Base-by-base conservation (phyloP, 2,329 filamentous ascomycete species). In the Aureobasidium uvarum region DNA sequence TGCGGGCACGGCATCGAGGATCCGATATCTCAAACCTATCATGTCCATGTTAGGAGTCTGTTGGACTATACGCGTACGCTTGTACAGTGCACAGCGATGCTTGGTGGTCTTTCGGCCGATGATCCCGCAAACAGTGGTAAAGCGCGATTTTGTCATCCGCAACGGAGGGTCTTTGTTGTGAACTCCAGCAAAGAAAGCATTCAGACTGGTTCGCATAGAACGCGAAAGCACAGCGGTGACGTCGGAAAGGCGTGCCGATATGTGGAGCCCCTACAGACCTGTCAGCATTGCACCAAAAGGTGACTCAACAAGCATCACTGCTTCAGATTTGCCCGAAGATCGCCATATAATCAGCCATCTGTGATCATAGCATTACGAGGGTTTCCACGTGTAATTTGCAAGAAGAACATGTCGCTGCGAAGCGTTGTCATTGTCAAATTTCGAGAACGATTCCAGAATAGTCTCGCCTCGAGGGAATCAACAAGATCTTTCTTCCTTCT, bases 221-320 rank as follows among this genome's bases (percentile, higher is more conserved):
- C 28, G 60, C 60, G 60, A 62, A 43, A 45, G 18, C 23, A 31
- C 25, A 54, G 25, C 46, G 18, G 60, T 63, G 60, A 63, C 60
- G 60, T 63, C 48, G 60, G 48, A 54, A 18, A 52, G 36, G 38
- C 48, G 38, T 63, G 36, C 46, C 60, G 46, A 54, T 50, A 23
- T 60, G 41, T 48, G 41, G 56, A 46, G 41, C 5, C 36, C 18
- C 18, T 20, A 11, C 45, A 28, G 33, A 28, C 20, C 23, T 51
- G 31, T 51, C 48, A 51, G 36, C 48, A 48, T 28, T 48, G 45
- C 43, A 25, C 23, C 43, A 20, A 46, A 46, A 28, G 25, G 45
- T n/a, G 16, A 11, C 14, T 13, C 36, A 58, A 33, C 16, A 45
- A 45, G 23, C 55, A 45, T 60, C 13, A 25, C 56, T 60, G 41